phyloP scores from a whole-genome alignment of 2,329 filamentous ascomycete species.

The Mycogone perniciosa region DNA sequence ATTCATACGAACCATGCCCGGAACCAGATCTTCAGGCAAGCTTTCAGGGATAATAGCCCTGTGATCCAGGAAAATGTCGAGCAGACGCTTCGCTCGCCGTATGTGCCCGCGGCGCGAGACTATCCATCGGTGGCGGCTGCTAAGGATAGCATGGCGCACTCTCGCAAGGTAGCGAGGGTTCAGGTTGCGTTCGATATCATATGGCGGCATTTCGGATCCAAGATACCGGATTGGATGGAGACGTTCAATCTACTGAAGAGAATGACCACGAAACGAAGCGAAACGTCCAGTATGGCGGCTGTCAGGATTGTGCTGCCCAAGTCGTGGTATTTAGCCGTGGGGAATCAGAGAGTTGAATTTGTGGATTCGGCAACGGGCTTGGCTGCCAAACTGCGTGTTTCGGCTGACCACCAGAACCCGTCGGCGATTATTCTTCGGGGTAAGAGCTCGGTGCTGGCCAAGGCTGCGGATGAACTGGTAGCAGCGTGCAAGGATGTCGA shows the following conservation, averaged over 20 bases:
- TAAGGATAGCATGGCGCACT: slow-evolving; percentile 18
- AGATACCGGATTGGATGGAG: slow-evolving; percentile 33
- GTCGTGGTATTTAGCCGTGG: slow-evolving; percentile 28
- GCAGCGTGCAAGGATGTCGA: slow-evolving; percentile 24
- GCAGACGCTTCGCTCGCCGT: slow-evolving; percentile 20
- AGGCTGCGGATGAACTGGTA: slow-evolving; percentile 30
- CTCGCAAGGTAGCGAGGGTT: slow-evolving; percentile 22
- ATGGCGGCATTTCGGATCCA: slow-evolving; percentile 23
- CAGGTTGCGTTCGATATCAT: slow-evolving; percentile 33
- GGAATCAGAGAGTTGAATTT: slow-evolving; percentile 28
- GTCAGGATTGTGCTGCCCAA: slow-evolving; percentile 31
- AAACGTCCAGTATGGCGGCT: slow-evolving; percentile 29
- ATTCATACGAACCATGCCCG: slow-evolving; percentile 16
- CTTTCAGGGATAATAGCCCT: slow-evolving; percentile 21
- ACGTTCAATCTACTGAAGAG: slow-evolving; percentile 33
- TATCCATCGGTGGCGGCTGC: slow-evolving; percentile 24
- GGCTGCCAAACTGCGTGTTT: slow-evolving; percentile 27
- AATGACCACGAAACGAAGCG: slow-evolving; percentile 29
- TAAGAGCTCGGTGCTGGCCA: slow-evolving; percentile 23
- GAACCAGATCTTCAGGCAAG: slow-evolving; percentile 24
- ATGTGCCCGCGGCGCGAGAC: slow-evolving; percentile 21
- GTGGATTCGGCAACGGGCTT: slow-evolving; percentile 30
- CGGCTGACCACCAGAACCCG: slow-evolving; percentile 25
- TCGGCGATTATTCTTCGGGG: slow-evolving; percentile 30
- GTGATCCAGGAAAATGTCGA: slow-evolving; percentile 16